Conservation (phyloP, 768 basidiomycete genomes). For the Tulasnella sp. region DNA sequence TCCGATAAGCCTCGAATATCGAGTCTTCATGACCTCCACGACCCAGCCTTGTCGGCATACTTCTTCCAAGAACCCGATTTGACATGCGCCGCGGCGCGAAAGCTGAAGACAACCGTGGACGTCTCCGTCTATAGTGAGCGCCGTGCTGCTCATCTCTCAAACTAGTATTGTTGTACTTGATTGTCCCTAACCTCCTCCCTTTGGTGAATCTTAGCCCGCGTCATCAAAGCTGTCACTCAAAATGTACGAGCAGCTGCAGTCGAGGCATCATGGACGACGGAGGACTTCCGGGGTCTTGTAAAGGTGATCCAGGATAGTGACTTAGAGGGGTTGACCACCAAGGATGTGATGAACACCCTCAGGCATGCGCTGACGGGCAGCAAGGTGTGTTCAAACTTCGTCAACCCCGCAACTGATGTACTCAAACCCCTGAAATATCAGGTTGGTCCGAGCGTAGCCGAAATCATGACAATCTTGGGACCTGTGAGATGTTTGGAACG, state of each 20-base stretch:
- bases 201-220: conserved; percentile 6
- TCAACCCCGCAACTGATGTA: neutral
- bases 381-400: conserved; percentile 52
- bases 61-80: conserved; percentile 68
- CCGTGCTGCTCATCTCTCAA: conserved; percentile 13
- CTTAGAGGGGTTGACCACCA: conserved; percentile 32
- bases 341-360: conserved; percentile 57
- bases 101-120: conserved; percentile 38
- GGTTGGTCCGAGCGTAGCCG: conserved; percentile 35
- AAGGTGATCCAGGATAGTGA: conserved; percentile 33
- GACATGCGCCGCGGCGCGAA: conserved; percentile 39
- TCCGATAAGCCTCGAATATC: conserved; percentile 48
- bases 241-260: conserved; percentile 25
- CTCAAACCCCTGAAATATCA: conserved; percentile 16
- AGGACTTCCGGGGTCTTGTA: conserved; percentile 32
- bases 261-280: conserved; percentile 27
- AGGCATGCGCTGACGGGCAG: conserved; percentile 71
- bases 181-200: neutral
- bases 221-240: conserved; percentile 8
- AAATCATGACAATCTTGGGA: conserved; percentile 33
- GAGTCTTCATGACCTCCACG: conserved; percentile 60
- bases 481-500: conserved; percentile 20
- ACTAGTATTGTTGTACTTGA: neutral
- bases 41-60: conserved; percentile 44
- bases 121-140: conserved; percentile 37